Percentiles rank a stretch among this genome's conserved stretches.
phyloP scores from a whole-genome alignment of 2,329 filamentous ascomycete species.

The Neophaeococcomyces mojaviensis region DNA sequence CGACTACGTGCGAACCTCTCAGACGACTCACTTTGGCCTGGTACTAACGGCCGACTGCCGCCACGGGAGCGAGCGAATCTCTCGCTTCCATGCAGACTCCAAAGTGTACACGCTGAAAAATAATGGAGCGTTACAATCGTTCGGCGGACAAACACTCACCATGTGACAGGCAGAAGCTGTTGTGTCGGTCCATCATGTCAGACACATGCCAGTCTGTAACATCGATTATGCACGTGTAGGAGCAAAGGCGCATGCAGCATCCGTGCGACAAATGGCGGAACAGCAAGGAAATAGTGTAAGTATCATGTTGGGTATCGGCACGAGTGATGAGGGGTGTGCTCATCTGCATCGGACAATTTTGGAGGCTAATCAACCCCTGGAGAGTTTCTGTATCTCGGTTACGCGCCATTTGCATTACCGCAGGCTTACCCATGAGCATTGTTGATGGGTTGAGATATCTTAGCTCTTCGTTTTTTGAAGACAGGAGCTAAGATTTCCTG shows the following conservation, averaged over 20 bases:
- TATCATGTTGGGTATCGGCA: not conserved
- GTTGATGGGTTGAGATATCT: conserved; percentile 17
- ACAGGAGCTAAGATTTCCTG: conserved; percentile 27
- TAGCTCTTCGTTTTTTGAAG: conserved; percentile 45
- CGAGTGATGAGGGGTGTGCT: not conserved
- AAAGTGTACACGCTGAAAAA: not conserved
- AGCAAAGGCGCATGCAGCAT: not conserved
- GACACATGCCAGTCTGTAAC: conserved; percentile 5
- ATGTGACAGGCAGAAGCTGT: conserved; percentile 3
- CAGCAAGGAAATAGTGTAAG: not conserved
- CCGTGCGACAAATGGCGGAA: not conserved
- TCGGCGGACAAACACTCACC: not conserved
- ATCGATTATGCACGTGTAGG: conserved; percentile 3
- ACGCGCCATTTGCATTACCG: not conserved
- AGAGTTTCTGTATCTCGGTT: conserved; percentile 6
- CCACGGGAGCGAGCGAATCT: conserved; percentile 2
- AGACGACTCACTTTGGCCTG: not conserved
- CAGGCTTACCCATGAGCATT: not conserved
- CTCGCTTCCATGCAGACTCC: conserved; percentile 6
- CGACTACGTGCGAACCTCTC: not conserved
- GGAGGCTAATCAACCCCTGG: not conserved
- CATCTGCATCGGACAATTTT: conserved; percentile 3
- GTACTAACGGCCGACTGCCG: not conserved
- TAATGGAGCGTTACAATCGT: not conserved
- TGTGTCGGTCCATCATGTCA: not conserved